Evolutionary conservation across 495 filamentous ascomycete genomes (phyloP), one percentile per base, ranked within the genome.

Genomic region (Bombardia bombarda): DNA sequence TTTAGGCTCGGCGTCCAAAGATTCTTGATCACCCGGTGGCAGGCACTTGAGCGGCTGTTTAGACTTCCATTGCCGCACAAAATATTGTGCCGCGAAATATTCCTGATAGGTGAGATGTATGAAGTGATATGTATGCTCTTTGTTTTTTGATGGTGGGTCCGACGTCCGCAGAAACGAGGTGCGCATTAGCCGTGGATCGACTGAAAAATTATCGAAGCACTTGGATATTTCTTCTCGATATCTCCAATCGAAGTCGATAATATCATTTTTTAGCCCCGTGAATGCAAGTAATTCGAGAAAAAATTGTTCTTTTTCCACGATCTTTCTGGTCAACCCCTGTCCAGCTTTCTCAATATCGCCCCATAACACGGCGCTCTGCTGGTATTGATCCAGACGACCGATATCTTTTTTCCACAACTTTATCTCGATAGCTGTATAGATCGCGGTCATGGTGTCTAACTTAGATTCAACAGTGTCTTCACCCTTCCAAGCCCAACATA

Each of bases 31-130:
- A 10, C 43, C 30, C 36, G 60, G 38, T 16, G n/a, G 23, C 23
- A 63, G 40, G 25, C 16, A 57, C 26, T 49, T 24, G 22, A 66
- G 46, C 2, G 6, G 38, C 46, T 60, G 0, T 45, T 34, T 17
- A 20, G 39, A 31, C 41, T 41, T 53, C 65, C 61, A 68, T 26
- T 61, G 49, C 24, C 24, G 24, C 21, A 65, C 60, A 56, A 71
- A 68, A 55, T 71, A 68, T 32, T 46, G 54, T 9, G 66, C 66
- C 1, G 62, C 66, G 56, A 66, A 67, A 35, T 62, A 65, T 40
- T 68, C 65, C 46, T 66, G 65, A 41, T 59, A 63, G 8, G 65
- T 69, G 35, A 68, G 46, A 40, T 68, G 63, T 18, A 72, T 30
- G 42, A 72, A 72, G 47, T 72, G 56, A 34, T 69, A 68, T 38